A percentile compares a stretch with the other conserved stretches of the same genome.
These are phyloP conservation scores for Coffea canephora DNA, from an alignment of 257 asterid genomes.

Conservation along the genomic window DNA sequence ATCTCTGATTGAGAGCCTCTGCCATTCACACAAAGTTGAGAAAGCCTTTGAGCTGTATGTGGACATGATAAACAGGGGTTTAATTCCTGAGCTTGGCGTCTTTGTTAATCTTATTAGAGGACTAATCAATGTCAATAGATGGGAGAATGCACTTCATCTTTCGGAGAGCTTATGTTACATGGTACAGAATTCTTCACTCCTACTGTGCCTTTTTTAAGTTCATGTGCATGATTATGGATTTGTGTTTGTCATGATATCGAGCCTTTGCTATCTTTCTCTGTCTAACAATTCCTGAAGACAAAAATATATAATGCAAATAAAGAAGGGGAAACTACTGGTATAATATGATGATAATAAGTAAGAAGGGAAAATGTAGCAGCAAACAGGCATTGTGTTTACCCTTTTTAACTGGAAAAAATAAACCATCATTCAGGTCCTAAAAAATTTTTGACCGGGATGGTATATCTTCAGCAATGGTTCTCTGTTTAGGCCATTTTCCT, in stretches of 20 bases:
- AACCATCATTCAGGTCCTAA: background rate
- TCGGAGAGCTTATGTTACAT: slow-evolving; percentile 65
- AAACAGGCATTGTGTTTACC: background rate
- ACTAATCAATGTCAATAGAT: slow-evolving; percentile 53
- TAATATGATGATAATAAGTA: background rate
- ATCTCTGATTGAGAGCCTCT: slow-evolving; percentile 58
- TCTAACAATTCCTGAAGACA: background rate
- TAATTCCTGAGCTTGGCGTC: slow-evolving; percentile 52
- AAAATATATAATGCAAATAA: background rate
- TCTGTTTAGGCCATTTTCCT: background rate
- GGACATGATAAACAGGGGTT: slow-evolving; percentile 57
- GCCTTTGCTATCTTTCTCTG: background rate
- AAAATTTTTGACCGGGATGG: background rate
- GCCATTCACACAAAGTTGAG: slow-evolving; percentile 51
- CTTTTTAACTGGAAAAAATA: background rate
- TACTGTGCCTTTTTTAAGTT: background rate
- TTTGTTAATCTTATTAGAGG: slow-evolving; percentile 66
- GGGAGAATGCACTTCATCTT: slow-evolving; percentile 77
- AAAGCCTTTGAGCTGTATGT: slow-evolving; percentile 63
- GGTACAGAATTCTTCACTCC: slow-evolving; percentile 27
- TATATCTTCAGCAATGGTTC: background rate
- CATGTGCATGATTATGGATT: background rate
- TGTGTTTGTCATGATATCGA: background rate
- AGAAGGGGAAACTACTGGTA: background rate
- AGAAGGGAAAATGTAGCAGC: background rate